Percentiles rank a stretch among this genome's conserved stretches.
These are phyloP conservation scores for Aspergillus leporis DNA, from an alignment of 495 filamentous ascomycete genomes.

Conservation along the genomic window DNA sequence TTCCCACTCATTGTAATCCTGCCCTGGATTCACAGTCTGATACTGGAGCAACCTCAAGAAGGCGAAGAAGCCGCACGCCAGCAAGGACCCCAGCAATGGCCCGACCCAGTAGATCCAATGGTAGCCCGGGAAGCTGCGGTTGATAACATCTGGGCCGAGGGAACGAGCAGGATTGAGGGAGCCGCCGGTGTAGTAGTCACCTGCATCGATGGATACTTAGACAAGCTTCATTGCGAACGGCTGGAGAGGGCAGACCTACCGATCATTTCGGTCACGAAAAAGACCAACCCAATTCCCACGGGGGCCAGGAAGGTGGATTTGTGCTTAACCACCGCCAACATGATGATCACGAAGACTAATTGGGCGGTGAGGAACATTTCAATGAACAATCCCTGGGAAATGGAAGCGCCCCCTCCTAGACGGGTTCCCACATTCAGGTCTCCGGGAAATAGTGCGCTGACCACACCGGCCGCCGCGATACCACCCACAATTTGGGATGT, in stretches of 20 bases:
- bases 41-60: constrained; percentile 69
- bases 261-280: constrained; percentile 69
- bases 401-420: constrained; percentile 55
- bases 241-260: constrained; percentile 40
- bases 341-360: constrained; percentile 76
- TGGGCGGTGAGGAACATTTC: constrained; percentile 80
- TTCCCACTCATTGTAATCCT: constrained; percentile 56
- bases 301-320: constrained; percentile 78
- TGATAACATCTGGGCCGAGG: constrained; percentile 70
- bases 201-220: constrained; percentile 27
- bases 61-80: constrained; percentile 68
- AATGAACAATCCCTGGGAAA: constrained; percentile 71
- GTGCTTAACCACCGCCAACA: constrained; percentile 83
- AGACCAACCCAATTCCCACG: constrained; percentile 70
- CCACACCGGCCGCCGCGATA: constrained; percentile 62
- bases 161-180: constrained; percentile 73
- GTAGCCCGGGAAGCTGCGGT: constrained; percentile 56
- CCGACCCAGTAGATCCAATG: constrained; percentile 39
- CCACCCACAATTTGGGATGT: constrained; percentile 57
- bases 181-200: constrained; percentile 71
- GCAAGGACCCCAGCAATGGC: constrained; percentile 61
- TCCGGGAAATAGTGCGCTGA: constrained; percentile 63
- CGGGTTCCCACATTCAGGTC: constrained; percentile 60
- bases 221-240: neutral
- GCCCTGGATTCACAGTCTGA: constrained; percentile 75